Evolutionary conservation across 1,284 basidiomycete genomes (phyloP).

Genomic region (Irpex sp.): DNA sequence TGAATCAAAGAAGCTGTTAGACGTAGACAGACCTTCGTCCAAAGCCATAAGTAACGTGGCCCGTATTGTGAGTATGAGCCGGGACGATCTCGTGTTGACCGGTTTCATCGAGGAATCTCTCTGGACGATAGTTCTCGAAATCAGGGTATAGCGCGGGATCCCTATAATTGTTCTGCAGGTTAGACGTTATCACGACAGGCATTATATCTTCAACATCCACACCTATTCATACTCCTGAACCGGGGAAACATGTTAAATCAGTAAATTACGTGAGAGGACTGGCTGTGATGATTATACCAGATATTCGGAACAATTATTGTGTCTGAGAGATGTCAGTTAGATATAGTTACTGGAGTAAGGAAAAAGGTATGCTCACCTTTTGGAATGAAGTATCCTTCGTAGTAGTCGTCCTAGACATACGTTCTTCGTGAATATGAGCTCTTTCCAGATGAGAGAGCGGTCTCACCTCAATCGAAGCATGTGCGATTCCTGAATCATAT

Average conservation of each 20-base stretch:
- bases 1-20: background rate
- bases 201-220: background rate
- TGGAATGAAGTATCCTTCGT: constrained; percentile 1
- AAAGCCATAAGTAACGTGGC: background rate
- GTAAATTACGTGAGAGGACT: background rate
- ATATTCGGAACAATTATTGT: background rate
- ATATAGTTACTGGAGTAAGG: background rate
- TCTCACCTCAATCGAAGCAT: background rate
- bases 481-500: background rate
- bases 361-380: background rate
- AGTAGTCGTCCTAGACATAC: background rate
- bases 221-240: background rate
- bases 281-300: background rate
- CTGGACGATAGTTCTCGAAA: background rate
- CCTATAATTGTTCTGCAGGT: background rate
- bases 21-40: background rate
- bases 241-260: background rate
- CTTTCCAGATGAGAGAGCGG: background rate
- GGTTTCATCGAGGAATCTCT: background rate
- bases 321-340: background rate
- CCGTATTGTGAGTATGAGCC: background rate
- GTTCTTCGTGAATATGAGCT: background rate
- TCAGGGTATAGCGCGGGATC: background rate
- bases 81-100: background rate
- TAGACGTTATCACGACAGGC: background rate